Conservation (phyloP, 441 rosid genomes). For the Melastoma candidum region DNA sequence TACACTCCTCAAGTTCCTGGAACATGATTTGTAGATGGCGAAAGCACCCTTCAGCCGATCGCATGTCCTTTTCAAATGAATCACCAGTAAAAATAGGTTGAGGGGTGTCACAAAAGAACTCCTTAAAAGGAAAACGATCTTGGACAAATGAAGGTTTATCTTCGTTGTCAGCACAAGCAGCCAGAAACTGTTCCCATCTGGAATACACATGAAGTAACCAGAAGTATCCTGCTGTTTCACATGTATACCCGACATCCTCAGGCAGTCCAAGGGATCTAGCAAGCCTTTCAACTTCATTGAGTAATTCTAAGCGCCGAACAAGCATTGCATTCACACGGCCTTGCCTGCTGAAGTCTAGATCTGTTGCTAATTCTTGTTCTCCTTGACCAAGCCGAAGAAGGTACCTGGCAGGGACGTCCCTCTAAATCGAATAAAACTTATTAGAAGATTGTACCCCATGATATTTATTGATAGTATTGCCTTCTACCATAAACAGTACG, state of each 20-base stretch:
- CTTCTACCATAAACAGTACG: not conserved
- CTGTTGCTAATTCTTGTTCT: slow-evolving; percentile 98
- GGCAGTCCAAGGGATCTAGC: slow-evolving; percentile 95
- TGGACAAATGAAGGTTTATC: slow-evolving; percentile 61
- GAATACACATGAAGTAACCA: slow-evolving; percentile 98
- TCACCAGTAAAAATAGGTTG: slow-evolving; percentile 70
- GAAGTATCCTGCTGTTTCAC: slow-evolving; percentile 99
- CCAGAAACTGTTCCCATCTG: slow-evolving; percentile 94
- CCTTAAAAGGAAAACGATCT: slow-evolving; percentile 88
- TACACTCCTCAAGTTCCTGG: slow-evolving; percentile 98
- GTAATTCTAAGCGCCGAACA: slow-evolving; percentile 87
- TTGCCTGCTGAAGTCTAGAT: slow-evolving; percentile 98
- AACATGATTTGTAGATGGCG: slow-evolving; percentile 87
- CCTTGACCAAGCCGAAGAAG: slow-evolving; percentile 99
- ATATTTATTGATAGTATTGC: slow-evolving; percentile 9
- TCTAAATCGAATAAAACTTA: slow-evolving; percentile 37
- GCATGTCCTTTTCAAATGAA: slow-evolving; percentile 93
- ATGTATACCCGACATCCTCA: slow-evolving; percentile 98
- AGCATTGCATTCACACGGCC: slow-evolving; percentile 99
- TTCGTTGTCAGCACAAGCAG: slow-evolving; percentile 79
- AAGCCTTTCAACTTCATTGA: slow-evolving; percentile 90
- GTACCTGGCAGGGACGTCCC: slow-evolving; percentile 97
- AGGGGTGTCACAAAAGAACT: slow-evolving; percentile 78
- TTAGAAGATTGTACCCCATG: not conserved
- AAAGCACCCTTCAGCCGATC: slow-evolving; percentile 92